A percentile compares a stretch with the other conserved stretches of the same genome.
These are phyloP conservation scores for Scheffersomyces quercinus DNA, from an alignment of 1,139 yeast genomes.

Conservation along the genomic window DNA sequence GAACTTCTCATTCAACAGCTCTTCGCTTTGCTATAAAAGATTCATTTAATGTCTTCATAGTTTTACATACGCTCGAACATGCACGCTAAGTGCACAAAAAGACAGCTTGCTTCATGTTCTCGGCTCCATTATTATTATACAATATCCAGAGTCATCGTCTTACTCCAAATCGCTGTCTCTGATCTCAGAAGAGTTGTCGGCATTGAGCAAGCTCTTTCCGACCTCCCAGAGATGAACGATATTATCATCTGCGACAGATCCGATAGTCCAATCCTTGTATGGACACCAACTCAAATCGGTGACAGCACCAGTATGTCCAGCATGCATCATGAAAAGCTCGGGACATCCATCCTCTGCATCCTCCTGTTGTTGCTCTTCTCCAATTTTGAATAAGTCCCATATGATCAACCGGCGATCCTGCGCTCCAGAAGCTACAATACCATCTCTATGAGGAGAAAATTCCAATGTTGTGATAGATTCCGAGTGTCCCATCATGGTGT, in stretches of 20 bases:
- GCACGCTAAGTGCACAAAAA: too few species aligned
- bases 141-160: background rate
- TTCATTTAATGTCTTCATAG: too few species aligned
- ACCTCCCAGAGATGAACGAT: slow-evolving; percentile 78
- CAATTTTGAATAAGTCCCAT: slow-evolving; percentile 74
- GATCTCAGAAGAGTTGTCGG: slow-evolving; percentile 27
- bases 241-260: slow-evolving; percentile 75
- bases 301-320: slow-evolving; percentile 78
- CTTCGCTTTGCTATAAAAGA: too few species aligned
- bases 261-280: slow-evolving; percentile 69
- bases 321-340: slow-evolving; percentile 82
- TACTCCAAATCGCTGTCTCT: slow-evolving; percentile 25
- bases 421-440: slow-evolving; percentile 71
- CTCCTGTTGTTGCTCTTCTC: slow-evolving; percentile 80
- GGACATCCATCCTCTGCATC: slow-evolving; percentile 82
- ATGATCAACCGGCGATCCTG: slow-evolving; percentile 69
- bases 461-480: slow-evolving; percentile 68
- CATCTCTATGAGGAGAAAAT: slow-evolving; percentile 71
- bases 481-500: slow-evolving; percentile 77
- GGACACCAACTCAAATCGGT: slow-evolving; percentile 74
- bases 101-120: too few species aligned
- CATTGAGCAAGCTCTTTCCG: slow-evolving; percentile 48
- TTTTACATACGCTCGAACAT: too few species aligned
- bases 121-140: too few species aligned
- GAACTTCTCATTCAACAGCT: too few species aligned